Evolutionary conservation across 305 asterid genomes (phyloP), one percentile per base, ranked within the genome.

Genomic region (Petunia hybrid): DNA sequence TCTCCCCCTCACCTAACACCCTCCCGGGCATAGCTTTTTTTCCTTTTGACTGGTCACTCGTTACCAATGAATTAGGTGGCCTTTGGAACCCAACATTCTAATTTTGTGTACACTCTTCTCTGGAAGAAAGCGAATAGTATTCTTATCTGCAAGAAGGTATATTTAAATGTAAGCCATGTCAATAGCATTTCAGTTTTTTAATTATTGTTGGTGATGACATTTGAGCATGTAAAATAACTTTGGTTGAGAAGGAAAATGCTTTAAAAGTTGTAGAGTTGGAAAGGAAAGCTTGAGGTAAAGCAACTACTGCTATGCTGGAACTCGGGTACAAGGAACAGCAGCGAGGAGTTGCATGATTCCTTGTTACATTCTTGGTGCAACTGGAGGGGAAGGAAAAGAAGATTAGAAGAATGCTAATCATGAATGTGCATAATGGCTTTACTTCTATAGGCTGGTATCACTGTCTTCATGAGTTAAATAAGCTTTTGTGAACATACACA

Each of bases 341-440:
- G 42, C n/a, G n/a, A 59, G 16, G 68, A 63, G 74, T 67, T 40
- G 51, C 53, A 14, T 40, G 51, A 6, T 66, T 10, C 12, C 10
- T 40, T 4, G 2, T 64, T 41, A 53, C 55, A 41, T 41, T n/a
- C n/a, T 67, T 41, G 43, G 38, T 41, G 74, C 51, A 41, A 14
- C 12, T 16, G 31, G 73, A 39, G 51, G 38, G 53, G 3, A 66
- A n/a, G 55, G 53, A 40, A 42, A 6, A 66, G 1, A 67, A 67
- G 75, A 60, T 14, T 41, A 66, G 1, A 67, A 67, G 75, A 60
- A 41, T 41, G 39, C n/a, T 67, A 67, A 41, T 67, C 38, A 40
- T 67, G 75, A 40, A 67, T 67, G 12, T 14, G 42, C 3, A 42
- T 67, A 42, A 67, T 6, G 2, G 42, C 55, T 14, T 67, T 42